Evolutionary conservation across 495 filamentous ascomycete genomes (phyloP).

Genomic region (Collariella sp.): DNA sequence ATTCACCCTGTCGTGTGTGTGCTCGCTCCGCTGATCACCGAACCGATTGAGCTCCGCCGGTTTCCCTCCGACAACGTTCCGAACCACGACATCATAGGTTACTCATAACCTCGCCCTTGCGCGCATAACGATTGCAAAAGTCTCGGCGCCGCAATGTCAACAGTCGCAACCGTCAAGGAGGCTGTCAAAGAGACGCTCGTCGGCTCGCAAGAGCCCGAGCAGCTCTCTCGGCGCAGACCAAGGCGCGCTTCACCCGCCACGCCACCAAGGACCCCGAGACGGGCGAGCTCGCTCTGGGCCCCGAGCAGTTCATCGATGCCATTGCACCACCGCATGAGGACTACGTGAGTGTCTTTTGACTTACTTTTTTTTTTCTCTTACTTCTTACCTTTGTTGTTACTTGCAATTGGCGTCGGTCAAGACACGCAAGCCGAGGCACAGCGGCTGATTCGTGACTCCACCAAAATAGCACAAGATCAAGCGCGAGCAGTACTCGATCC

Average conservation of each 20-base stretch:
- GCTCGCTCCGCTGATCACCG: too few relatives aligned
- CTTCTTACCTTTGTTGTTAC: slow-evolving; percentile 4
- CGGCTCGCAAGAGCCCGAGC: slow-evolving; percentile 49
- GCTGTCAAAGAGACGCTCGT: slow-evolving; percentile 70
- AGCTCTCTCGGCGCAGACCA: slow-evolving; percentile 62
- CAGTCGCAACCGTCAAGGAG: slow-evolving; percentile 49
- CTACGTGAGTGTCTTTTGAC: slow-evolving; percentile 62
- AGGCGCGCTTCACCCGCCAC: slow-evolving; percentile 65
- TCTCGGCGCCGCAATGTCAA: slow-evolving; percentile 26
- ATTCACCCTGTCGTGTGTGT: not conserved
- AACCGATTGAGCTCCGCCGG: not conserved
- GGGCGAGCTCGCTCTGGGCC: slow-evolving; percentile 70
- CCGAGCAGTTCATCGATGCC: slow-evolving; percentile 80
- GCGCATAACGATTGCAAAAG: not conserved
- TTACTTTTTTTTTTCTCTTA: too few relatives aligned
- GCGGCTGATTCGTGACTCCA: slow-evolving; percentile 16
- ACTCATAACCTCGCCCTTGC: not conserved
- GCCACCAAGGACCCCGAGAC: slow-evolving; percentile 64
- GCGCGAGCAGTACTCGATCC: slow-evolving; percentile 84
- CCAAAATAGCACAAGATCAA: slow-evolving; percentile 91
- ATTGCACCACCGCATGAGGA: slow-evolving; percentile 82
- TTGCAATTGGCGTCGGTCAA: not conserved
- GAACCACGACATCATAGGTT: not conserved
- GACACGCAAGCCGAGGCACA: not conserved
- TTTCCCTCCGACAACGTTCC: not conserved